A percentile compares a stretch with the other conserved stretches of the same genome.
These are phyloP conservation scores for Pythium chondricola DNA, from an alignment of 352 stramenopile genomes.

Conservation along the genomic window DNA sequence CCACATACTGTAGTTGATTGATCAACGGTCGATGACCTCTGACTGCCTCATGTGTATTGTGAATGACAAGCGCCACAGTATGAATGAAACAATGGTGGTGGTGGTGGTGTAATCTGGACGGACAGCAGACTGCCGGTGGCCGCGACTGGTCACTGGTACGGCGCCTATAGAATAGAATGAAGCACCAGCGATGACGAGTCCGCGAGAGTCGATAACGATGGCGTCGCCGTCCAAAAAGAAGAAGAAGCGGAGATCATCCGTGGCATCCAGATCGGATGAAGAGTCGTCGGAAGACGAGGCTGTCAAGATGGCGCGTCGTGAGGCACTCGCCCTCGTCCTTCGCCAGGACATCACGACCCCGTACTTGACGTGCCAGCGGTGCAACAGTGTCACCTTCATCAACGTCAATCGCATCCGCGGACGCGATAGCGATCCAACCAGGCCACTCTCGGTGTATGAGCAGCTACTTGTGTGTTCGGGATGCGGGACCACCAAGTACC, in stretches of 20 bases:
- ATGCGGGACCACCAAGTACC: constrained; percentile 62
- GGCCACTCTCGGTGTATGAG: constrained; percentile 30
- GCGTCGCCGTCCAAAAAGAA: neutral
- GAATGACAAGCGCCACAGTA: too few species aligned
- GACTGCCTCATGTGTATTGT: too few species aligned
- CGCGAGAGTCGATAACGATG: neutral
- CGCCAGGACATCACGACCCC: constrained; percentile 41
- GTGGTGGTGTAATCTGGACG: too few species aligned
- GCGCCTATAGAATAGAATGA: too few species aligned
- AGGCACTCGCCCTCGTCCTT: constrained; percentile 4
- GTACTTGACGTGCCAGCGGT: constrained; percentile 72
- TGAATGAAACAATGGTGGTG: too few species aligned
- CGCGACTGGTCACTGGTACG: too few species aligned
- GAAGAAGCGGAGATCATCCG: constrained; percentile 5
- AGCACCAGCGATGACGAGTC: neutral
- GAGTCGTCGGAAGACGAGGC: constrained; percentile 2
- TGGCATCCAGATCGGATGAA: too few species aligned
- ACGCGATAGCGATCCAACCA: constrained; percentile 2
- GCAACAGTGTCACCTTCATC: constrained; percentile 76
- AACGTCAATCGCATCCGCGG: constrained; percentile 42
- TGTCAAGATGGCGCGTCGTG: constrained; percentile 6
- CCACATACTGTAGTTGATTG: neutral
- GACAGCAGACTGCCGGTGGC: too few species aligned
- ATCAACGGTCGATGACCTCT: too few species aligned
- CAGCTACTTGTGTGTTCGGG: constrained; percentile 53